These are phyloP conservation scores for Leccinum cinnamomeum DNA, from an alignment of 1,284 basidiomycete genomes.

Conservation along the genomic window DNA sequence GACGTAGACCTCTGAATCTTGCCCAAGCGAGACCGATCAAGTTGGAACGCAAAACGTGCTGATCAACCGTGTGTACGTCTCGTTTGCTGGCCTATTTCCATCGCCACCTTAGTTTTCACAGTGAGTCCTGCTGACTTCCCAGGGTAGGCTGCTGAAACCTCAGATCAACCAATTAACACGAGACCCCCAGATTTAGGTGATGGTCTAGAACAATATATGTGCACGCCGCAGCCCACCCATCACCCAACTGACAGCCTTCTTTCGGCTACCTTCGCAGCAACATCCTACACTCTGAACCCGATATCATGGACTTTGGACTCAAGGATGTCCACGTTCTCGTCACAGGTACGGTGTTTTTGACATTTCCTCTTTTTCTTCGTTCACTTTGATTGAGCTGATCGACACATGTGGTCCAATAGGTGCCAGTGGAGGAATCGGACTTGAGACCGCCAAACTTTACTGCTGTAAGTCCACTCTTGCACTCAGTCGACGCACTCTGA, in stretches of 20 bases:
- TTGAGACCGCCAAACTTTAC: conserved; percentile 55
- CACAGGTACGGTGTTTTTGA: conserved; percentile 33
- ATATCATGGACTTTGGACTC: conserved; percentile 39
- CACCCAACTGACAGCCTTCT: not conserved
- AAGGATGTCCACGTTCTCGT: conserved; percentile 41
- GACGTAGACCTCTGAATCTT: not conserved
- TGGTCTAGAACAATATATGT: conserved; percentile 17
- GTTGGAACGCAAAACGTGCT: not conserved
- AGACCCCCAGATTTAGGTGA: conserved; percentile 7
- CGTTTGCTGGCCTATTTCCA: not conserved
- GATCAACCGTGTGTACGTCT: not conserved
- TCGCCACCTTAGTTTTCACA: not conserved
- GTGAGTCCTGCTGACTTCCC: conserved; percentile 10
- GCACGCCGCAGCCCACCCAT: conserved; percentile 3
- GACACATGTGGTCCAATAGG: conserved; percentile 37
- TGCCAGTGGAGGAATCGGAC: conserved; percentile 67
- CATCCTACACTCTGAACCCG: not conserved
- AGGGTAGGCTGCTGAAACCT: conserved; percentile 15
- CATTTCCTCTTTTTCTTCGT: not conserved
- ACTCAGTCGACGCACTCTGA: not conserved
- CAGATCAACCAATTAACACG: not conserved
- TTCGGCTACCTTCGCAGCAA: not conserved
- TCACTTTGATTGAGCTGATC: not conserved
- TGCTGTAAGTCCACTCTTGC: conserved; percentile 41
- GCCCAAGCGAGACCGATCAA: not conserved